Percentiles rank a stretch among this genome's conserved stretches.
Evolutionary conservation across 441 rosid genomes (phyloP).

Genomic region (Raphanus hybrid): DNA sequence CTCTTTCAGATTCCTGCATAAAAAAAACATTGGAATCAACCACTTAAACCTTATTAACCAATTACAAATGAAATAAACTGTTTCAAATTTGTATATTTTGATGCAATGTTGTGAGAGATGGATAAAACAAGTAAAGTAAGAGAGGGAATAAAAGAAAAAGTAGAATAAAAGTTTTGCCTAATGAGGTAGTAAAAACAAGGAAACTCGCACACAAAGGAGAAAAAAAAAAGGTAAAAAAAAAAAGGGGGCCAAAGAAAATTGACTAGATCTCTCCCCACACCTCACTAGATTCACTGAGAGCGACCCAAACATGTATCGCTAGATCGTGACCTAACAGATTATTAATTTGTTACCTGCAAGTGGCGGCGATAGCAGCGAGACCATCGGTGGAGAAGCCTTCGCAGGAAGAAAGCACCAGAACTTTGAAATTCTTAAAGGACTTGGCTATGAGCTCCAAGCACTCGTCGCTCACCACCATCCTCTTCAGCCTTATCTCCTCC

Average conservation of each 20-base stretch:
- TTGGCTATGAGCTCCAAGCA: constrained; percentile 73
- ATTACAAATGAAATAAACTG: not conserved
- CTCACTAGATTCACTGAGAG: not conserved
- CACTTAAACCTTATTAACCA: not conserved
- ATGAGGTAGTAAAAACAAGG: not conserved
- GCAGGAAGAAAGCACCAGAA: constrained; percentile 68
- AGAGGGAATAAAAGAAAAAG: constrained; percentile 12
- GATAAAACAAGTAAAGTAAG: constrained; percentile 4
- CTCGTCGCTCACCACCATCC: constrained; percentile 86
- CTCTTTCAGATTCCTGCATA: constrained; percentile 73
- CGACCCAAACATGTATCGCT: not conserved
- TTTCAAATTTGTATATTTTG: not conserved
- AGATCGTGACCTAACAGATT: too few species aligned
- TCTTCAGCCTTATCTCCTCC: constrained; percentile 79
- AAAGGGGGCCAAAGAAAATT: not conserved
- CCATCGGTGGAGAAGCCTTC: constrained; percentile 93
- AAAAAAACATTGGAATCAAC: not conserved
- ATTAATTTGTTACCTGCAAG: constrained; percentile 62
- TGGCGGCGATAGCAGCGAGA: constrained; percentile 82
- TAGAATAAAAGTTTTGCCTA: constrained; percentile 32
- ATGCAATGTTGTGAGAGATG: constrained; percentile 18
- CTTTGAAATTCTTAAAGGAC: constrained; percentile 76
- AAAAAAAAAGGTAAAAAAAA: not conserved
- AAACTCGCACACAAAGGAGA: not conserved
- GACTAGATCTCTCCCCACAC: not conserved